A percentile compares a stretch with the other conserved stretches of the same genome.
Conservation (phyloP, 2,329 filamentous ascomycete genomes). For the Aspergillus pseudoglaucus region DNA sequence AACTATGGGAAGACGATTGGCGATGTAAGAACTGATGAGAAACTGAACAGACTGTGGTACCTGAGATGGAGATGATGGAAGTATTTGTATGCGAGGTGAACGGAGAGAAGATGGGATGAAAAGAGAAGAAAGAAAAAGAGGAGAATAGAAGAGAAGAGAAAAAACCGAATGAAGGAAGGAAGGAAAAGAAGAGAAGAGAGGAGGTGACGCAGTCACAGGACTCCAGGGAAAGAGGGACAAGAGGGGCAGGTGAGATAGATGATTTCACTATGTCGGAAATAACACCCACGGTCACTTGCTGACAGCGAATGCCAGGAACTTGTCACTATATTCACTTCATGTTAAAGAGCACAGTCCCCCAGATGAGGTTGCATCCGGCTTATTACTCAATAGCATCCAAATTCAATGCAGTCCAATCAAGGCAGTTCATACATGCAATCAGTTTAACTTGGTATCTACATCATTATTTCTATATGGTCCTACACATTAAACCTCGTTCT, state of each 20-base stretch:
- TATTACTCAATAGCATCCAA: no score
- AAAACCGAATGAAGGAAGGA: not conserved
- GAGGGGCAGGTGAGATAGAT: not conserved
- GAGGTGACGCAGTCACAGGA: constrained; percentile 1
- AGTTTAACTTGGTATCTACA: not conserved
- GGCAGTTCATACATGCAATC: not conserved
- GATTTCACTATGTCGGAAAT: not conserved
- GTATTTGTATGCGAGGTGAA: not conserved
- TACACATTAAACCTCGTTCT: not conserved
- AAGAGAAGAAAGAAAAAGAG: constrained; percentile 4
- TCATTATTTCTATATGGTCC: not conserved
- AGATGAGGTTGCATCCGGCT: no score
- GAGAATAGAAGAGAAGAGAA: constrained; percentile 2
- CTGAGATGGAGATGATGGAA: constrained; percentile 2
- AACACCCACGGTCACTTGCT: not conserved
- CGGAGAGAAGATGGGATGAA: constrained; percentile 3
- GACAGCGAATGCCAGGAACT: not conserved
- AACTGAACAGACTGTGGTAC: constrained; percentile 2
- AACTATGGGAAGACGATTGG: not conserved
- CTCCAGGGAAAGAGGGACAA: constrained; percentile 2
- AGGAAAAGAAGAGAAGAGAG: constrained; percentile 2
- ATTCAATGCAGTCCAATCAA: not conserved
- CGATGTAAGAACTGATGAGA: constrained; percentile 1
- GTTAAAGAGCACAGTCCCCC: no score
- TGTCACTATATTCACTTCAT: no score